Conservation (phyloP, 306 rosid species). For the Vigna reflexopilosa region DNA sequence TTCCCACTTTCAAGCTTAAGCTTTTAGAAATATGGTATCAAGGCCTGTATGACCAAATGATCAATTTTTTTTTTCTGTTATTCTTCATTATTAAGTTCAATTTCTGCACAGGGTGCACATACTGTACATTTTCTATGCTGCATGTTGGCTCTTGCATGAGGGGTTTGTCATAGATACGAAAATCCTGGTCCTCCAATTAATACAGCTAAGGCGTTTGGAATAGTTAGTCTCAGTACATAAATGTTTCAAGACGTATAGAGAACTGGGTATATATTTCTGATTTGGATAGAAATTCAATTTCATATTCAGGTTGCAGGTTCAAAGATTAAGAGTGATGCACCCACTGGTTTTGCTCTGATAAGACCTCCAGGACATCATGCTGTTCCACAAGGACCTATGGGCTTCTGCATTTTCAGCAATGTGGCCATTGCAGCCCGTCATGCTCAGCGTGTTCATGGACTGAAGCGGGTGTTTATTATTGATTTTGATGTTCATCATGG, state of each 20-base stretch:
- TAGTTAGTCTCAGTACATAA: constrained; percentile 10
- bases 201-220: constrained; percentile 26
- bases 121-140: background rate
- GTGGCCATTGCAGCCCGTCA: constrained; percentile 93
- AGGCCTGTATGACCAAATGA: constrained; percentile 25
- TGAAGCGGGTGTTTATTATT: constrained; percentile 85
- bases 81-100: constrained; percentile 15
- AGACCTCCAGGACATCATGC: constrained; percentile 99
- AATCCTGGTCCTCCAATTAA: constrained; percentile 1
- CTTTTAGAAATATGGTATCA: constrained; percentile 22
- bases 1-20: constrained; percentile 21
- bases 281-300: constrained; percentile 12
- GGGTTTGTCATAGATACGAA: constrained; percentile 14
- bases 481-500: constrained; percentile 98
- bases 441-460: constrained; percentile 83
- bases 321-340: constrained; percentile 59
- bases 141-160: constrained; percentile 18
- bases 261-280: constrained; percentile 22
- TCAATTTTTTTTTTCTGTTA: constrained; percentile 18
- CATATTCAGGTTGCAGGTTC: constrained; percentile 76
- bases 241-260: constrained; percentile 22
- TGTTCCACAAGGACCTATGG: constrained; percentile 92
- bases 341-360: constrained; percentile 90
- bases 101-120: constrained; percentile 16
- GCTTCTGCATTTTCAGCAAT: constrained; percentile 92